Percentiles rank a stretch among this genome's conserved stretches.
These are phyloP conservation scores for Fragaria iinumae DNA, from an alignment of 306 rosid species.

Conservation along the genomic window DNA sequence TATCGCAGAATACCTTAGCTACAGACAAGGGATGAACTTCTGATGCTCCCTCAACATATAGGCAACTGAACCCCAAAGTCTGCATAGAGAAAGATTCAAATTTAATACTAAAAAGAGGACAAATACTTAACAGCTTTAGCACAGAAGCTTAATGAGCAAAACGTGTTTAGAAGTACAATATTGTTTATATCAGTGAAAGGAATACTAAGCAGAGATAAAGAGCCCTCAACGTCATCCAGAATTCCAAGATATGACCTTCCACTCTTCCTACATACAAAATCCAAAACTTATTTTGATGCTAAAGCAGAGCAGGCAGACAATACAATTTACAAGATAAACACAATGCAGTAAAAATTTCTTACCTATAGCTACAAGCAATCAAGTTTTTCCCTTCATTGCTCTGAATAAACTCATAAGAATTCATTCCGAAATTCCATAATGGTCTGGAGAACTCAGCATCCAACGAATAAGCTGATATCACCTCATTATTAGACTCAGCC, in stretches of 20 bases:
- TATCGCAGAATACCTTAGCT: conserved; percentile 55
- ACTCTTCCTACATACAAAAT: conserved; percentile 54
- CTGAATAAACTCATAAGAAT: conserved; percentile 71
- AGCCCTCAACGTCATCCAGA: conserved; percentile 58
- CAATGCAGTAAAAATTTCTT: neutral
- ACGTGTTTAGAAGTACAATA: conserved; percentile 52
- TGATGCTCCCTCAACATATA: conserved; percentile 90
- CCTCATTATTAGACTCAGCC: conserved; percentile 78
- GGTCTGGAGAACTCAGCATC: conserved; percentile 88
- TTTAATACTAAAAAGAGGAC: conserved; percentile 10
- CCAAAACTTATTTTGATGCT: conserved; percentile 9
- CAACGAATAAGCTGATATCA: conserved; percentile 57
- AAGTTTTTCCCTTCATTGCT: conserved; percentile 37
- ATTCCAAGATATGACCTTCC: conserved; percentile 88
- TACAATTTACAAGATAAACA: conserved; percentile 1
- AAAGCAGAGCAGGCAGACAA: neutral
- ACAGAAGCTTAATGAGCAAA: conserved; percentile 14
- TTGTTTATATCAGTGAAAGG: conserved; percentile 82
- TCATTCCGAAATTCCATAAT: conserved; percentile 68
- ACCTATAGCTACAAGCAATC: conserved; percentile 92
- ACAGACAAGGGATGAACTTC: conserved; percentile 67
- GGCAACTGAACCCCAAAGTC: conserved; percentile 52
- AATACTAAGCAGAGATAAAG: conserved; percentile 57
- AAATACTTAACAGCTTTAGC: conserved; percentile 13
- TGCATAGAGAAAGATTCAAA: conserved; percentile 38